Conservation (phyloP, 495 filamentous ascomycete genomes). For the Hypoxylon perforatum region DNA sequence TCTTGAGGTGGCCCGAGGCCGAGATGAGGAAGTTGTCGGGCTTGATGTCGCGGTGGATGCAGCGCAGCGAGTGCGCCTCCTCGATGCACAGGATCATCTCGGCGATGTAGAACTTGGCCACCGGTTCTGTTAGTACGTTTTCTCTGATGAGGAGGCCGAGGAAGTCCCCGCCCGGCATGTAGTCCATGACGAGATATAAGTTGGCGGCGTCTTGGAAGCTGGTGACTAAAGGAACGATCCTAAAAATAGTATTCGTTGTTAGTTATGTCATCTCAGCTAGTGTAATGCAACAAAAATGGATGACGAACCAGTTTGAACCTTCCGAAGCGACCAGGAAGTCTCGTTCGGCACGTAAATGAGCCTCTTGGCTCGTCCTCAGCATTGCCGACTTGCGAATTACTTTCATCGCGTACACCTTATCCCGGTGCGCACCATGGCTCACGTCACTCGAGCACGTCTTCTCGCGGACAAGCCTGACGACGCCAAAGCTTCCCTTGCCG, state of each 20-base stretch:
- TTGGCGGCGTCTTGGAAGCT: slow-evolving; percentile 88
- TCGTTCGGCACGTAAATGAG: slow-evolving; percentile 88
- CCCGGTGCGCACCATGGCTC: slow-evolving; percentile 11
- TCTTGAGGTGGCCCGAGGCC: slow-evolving; percentile 88
- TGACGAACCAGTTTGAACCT: slow-evolving; percentile 74
- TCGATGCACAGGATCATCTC: slow-evolving; percentile 97
- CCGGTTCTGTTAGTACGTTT: slow-evolving; percentile 78
- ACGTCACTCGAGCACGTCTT: slow-evolving; percentile 46
- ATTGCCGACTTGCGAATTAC: slow-evolving; percentile 92
- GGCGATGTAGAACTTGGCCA: slow-evolving; percentile 86
- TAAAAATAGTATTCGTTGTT: slow-evolving; percentile 28
- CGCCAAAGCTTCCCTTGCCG: slow-evolving; percentile 95
- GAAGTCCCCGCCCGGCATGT: slow-evolving; percentile 96
- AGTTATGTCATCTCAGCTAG: background rate
- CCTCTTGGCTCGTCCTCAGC: slow-evolving; percentile 90
- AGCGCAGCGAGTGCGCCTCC: slow-evolving; percentile 85
- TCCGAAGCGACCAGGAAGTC: slow-evolving; percentile 91
- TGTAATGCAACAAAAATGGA: background rate
- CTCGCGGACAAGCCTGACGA: slow-evolving; percentile 85
- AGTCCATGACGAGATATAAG: slow-evolving; percentile 95
- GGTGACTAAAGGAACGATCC: slow-evolving; percentile 84
- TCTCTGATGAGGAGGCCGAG: slow-evolving; percentile 85
- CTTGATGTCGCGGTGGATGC: slow-evolving; percentile 96
- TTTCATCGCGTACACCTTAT: slow-evolving; percentile 90
- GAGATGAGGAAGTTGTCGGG: slow-evolving; percentile 96